Evolutionary conservation across 2,329 filamentous ascomycete species (phyloP).

Genomic region (Aspergillus sp.): DNA sequence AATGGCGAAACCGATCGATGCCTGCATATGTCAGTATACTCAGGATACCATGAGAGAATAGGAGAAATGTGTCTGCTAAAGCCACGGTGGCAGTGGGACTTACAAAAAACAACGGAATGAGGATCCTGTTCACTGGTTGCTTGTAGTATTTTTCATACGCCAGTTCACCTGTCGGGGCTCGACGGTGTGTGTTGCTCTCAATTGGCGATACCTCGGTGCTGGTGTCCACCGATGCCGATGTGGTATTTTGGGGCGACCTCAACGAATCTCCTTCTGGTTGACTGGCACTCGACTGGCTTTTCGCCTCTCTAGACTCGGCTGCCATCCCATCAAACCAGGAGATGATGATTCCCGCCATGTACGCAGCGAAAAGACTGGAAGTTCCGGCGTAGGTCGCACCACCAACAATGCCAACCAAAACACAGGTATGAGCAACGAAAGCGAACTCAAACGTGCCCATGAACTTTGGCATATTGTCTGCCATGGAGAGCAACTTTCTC

Average conservation of each 20-base stretch:
- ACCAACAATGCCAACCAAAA: conserved; percentile 48
- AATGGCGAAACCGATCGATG: conserved; percentile 72
- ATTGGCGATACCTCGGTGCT: too few relatives aligned
- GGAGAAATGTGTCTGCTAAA: too few relatives aligned
- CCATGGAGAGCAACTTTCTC: conserved; percentile 4
- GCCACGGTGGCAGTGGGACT: conserved; percentile 21
- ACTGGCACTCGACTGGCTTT: background rate
- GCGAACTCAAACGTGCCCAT: conserved; percentile 20
- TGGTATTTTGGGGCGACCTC: too few relatives aligned
- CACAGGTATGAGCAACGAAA: conserved; percentile 42
- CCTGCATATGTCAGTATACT: conserved; percentile 11
- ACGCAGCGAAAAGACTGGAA: conserved; percentile 56
- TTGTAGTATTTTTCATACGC: conserved; percentile 50
- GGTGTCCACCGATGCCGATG: too few relatives aligned
- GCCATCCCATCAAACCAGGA: conserved; percentile 49
- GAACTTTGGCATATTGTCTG: conserved; percentile 7
- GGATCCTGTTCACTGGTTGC: conserved; percentile 48
- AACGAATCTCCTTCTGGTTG: background rate
- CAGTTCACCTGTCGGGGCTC: conserved; percentile 18
- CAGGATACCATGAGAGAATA: background rate
- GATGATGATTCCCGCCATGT: conserved; percentile 53
- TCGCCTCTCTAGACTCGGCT: background rate
- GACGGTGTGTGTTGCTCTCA: background rate
- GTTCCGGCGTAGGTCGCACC: conserved; percentile 55
- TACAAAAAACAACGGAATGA: conserved; percentile 73